Base-by-base conservation (phyloP, 768 basidiomycete genomes). In the Lentinula lateritia region DNA sequence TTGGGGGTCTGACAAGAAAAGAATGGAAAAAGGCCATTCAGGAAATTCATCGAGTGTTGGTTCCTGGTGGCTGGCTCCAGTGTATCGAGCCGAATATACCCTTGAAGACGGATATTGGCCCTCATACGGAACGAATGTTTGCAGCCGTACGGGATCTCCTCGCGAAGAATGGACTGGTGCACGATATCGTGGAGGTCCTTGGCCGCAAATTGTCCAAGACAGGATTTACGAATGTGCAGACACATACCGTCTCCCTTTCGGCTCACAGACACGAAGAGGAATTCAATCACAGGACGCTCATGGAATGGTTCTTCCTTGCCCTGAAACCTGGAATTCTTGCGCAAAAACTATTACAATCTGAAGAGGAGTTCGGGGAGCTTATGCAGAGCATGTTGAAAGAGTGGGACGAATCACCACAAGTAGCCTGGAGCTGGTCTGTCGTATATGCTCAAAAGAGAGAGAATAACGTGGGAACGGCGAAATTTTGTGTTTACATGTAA, bases 11-110 rank as follows among this genome's bases (percentile, higher is more conserved):
- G 34, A 65, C 68, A 0, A 61, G 50, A 7, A 65, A 65, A 2
- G 69, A 75, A 13, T 76, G 75, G 75, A 54, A 28, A 5, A 36
- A 57, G 0, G 65, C 50, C 5, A 60, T 74, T 13, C 28, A 57
- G 3, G 75, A 73, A 38, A 69, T 74, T 7, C 68, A 65, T 50
- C 66, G 74, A 5, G 72, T 74, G 0, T 68, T 76, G 39, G 61
- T 13, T 1, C 74, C 73, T 0, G 73, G 74, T 2, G 75, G 74
- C 3, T 73, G 68, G 34, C 66, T 65, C 2, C 75, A 76, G 45
- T 62, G 75, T n/a, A 61, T 70, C 35, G 74, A 76, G 15, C 34
- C 32, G 5, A 35, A 36, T 52, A 39, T 42, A 13, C 60, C 53
- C 16, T 38, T 23, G 28, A 53, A 61, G 28, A 36, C 50, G 50